Evolutionary conservation across 345 rosid species (phyloP).

Genomic region (Diplotaxis tenuifolia): DNA sequence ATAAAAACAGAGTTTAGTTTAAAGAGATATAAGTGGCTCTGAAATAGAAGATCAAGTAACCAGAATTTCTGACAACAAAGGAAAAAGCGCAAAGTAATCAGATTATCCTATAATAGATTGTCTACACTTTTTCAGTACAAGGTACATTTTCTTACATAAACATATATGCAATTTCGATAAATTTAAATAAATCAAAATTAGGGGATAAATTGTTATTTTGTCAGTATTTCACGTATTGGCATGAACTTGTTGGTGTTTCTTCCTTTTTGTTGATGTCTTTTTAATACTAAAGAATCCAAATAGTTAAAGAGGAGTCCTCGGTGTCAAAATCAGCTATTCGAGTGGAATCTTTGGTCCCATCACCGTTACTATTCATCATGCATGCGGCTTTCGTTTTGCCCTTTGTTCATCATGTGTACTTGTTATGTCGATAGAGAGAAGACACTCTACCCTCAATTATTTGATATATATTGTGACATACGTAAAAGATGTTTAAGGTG

Average conservation of each 20-base stretch:
- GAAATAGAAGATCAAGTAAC: not conserved
- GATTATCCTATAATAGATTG: not conserved
- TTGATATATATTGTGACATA: not conserved
- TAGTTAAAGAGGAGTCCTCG: not conserved
- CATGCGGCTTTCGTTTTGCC: not conserved
- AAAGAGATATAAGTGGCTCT: not conserved
- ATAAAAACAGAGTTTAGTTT: not conserved
- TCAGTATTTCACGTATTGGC: constrained; percentile 7
- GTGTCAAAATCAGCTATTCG: constrained; percentile 7
- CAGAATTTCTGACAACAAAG: not conserved
- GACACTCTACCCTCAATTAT: constrained; percentile 17
- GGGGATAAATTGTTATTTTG: constrained; percentile 11
- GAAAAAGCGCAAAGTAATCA: not conserved
- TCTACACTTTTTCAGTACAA: not conserved
- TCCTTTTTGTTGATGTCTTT: constrained; percentile 3
- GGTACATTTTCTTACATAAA: not conserved
- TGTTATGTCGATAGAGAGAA: constrained; percentile 5
- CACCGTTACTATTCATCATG: not conserved
- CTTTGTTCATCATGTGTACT: constrained; percentile 16
- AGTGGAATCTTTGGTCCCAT: constrained; percentile 22
- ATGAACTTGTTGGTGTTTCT: constrained; percentile 12
- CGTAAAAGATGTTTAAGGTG: not conserved
- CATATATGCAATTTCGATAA: not conserved
- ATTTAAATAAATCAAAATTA: not conserved
- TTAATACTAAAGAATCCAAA: not conserved